Evolutionary conservation across 2,329 filamentous ascomycete species (phyloP).

Genomic region (Pseudogymnoascus sp.): DNA sequence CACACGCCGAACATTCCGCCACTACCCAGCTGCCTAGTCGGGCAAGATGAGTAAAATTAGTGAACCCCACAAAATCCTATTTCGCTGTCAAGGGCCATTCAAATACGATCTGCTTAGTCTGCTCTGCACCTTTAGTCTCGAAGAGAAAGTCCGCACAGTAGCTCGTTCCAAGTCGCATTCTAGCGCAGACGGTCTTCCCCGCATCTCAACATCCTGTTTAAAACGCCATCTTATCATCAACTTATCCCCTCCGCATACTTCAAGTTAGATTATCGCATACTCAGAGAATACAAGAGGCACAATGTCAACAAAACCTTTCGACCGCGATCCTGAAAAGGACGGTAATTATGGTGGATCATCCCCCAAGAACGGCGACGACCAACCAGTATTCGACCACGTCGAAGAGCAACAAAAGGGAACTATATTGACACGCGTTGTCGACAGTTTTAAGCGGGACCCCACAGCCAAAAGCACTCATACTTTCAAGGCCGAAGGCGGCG

Average conservation of each 20-base stretch:
- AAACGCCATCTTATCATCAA: not conserved
- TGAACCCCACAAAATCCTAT: too few relatives aligned
- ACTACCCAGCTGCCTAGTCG: too few relatives aligned
- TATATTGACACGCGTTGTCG: conserved; percentile 16
- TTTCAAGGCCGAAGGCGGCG: conserved; percentile 15
- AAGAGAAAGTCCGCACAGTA: too few relatives aligned
- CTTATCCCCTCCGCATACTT: not conserved
- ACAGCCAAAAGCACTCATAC: conserved; percentile 38
- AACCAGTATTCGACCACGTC: not conserved
- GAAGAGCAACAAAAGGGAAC: not conserved
- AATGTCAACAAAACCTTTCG: not conserved
- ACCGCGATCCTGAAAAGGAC: not conserved
- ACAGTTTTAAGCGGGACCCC: conserved; percentile 25
- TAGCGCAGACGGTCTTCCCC: too few relatives aligned
- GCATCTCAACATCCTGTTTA: not conserved
- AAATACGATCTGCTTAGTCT: too few relatives aligned
- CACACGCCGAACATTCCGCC: too few relatives aligned
- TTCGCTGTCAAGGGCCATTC: too few relatives aligned
- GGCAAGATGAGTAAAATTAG: too few relatives aligned
- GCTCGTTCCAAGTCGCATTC: too few relatives aligned
- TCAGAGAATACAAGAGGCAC: not conserved
- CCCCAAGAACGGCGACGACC: not conserved
- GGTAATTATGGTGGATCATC: not conserved
- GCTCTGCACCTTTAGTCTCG: too few relatives aligned
- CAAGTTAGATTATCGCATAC: not conserved